Evolutionary conservation across 371 early-diverging fungal genomes (phyloP), one percentile per base, ranked within the genome.

Genomic region (Rhizopus arrhizus): DNA sequence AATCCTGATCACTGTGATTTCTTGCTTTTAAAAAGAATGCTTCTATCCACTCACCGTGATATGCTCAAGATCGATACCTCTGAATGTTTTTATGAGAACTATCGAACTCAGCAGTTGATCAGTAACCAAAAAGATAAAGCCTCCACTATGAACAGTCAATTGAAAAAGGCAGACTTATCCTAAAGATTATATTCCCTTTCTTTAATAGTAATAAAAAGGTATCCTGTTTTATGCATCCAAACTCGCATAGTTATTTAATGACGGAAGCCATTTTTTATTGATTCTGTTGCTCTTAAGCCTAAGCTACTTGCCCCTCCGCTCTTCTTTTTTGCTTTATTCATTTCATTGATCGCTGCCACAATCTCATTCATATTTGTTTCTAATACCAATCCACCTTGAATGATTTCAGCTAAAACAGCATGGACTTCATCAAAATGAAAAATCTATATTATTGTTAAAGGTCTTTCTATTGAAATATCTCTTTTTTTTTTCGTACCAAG

Each of bases 1-100:
- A 86, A 91, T 61, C 89, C 91, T 61, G 84, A 86, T 2, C 89
- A 92, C 67, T 92, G 91, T 65, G 98, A 96, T 70, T 89, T 97
- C 64, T 66, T 59, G 3, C 65, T 69, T 35, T 69, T 94, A 11
- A 72, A 78, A 35, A 63, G 72, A 4, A 68, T 81, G 33, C 58
- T 89, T 42, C 57, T 88, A 32, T 71, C 73, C 34, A 83, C 84
- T 15, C 94, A 94, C 58, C 82, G 90, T 47, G 87, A 91, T 58
- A 87, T 92, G 62, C 82, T 95, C 58, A 89, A 91, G 67, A 89
- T 89, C 56, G 89, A 89, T 67, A 95, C 94, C 0, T 85, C 88
- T 68, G 93, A 92, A 53, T 75, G 85, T 56, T 88, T 90, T 62
- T 95, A 95, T 68, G 95, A 95, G 72, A 83, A 88, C 56, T 95